phyloP scores from a whole-genome alignment of 768 basidiomycete genomes.

The Tremella yokohamensis region DNA sequence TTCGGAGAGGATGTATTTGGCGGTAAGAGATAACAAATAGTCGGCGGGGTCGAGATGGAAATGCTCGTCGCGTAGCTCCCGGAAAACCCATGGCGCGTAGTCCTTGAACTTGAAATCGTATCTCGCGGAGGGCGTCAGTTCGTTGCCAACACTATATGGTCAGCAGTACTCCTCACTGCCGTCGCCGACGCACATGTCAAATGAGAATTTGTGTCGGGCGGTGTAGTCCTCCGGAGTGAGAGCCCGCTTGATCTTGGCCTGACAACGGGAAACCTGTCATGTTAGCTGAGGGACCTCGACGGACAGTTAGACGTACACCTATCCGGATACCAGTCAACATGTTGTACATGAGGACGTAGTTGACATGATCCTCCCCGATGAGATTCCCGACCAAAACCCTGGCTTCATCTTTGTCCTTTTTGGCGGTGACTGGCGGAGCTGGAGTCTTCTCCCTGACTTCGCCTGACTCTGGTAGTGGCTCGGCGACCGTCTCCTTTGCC shows the following conservation, averaged over 20 bases:
- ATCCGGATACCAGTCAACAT: slow-evolving; percentile 99
- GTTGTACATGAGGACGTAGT: slow-evolving; percentile 99
- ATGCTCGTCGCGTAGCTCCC: slow-evolving; percentile 85
- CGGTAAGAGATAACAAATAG: slow-evolving; percentile 91
- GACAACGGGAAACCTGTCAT: slow-evolving; percentile 82
- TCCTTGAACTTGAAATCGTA: slow-evolving; percentile 99
- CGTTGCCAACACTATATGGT: slow-evolving; percentile 76
- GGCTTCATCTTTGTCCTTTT: slow-evolving; percentile 54
- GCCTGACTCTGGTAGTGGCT: slow-evolving; percentile 5
- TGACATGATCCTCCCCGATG: slow-evolving; percentile 97
- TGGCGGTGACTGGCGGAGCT: background rate
- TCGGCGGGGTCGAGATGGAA: slow-evolving; percentile 97
- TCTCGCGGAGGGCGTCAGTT: slow-evolving; percentile 92
- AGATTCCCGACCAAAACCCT: slow-evolving; percentile 82
- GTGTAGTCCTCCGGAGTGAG: slow-evolving; percentile 81
- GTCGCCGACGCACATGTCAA: slow-evolving; percentile 74
- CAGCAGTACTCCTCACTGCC: slow-evolving; percentile 9
- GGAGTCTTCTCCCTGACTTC: slow-evolving; percentile 4
- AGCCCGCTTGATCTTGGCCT: slow-evolving; percentile 85
- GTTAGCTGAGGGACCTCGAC: background rate
- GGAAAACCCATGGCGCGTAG: slow-evolving; percentile 97
- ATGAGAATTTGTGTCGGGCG: slow-evolving; percentile 89
- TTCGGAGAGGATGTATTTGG: slow-evolving; percentile 96
- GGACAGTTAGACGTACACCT: slow-evolving; percentile 60
- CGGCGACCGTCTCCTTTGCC: slow-evolving; percentile 11